Evolutionary conservation across 2,329 filamentous ascomycete species (phyloP).

Genomic region (Fusarium cyanostomum): DNA sequence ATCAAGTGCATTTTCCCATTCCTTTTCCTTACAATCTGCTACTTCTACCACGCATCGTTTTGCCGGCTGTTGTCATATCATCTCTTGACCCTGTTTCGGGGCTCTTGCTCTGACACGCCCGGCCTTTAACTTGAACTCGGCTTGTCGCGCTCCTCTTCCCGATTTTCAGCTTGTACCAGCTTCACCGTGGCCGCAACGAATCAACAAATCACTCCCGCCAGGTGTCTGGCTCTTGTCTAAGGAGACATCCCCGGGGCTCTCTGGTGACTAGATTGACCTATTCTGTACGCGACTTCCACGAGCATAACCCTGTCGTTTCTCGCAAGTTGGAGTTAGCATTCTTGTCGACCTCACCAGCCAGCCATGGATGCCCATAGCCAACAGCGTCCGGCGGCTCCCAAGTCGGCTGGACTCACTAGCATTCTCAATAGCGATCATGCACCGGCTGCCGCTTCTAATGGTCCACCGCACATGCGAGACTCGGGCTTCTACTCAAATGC

Average conservation of each 20-base stretch:
- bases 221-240: constrained; percentile 9
- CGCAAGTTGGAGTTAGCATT: constrained; percentile 7
- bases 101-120: constrained; percentile 35
- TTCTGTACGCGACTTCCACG: constrained; percentile 14
- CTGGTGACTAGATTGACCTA: constrained; percentile 12
- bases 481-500: constrained; percentile 57
- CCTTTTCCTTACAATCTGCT: constrained; percentile 17
- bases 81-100: constrained; percentile 6
- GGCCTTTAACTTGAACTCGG: constrained; percentile 6
- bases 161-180: constrained; percentile 3
- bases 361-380: constrained; percentile 44
- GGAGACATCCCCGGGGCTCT: constrained; percentile 5
- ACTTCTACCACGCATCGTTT: constrained; percentile 3
- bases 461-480: constrained; percentile 50
- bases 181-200: constrained; percentile 14
- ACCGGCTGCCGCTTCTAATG: constrained; percentile 38
- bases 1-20: constrained; percentile 29
- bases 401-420: constrained; percentile 51
- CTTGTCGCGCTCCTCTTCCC: constrained; percentile 22
- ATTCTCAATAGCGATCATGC: constrained; percentile 52
- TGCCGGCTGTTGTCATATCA: neutral
- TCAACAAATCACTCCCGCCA: constrained; percentile 5
- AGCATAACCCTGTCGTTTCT: neutral
- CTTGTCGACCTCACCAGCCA: constrained; percentile 20
- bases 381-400: constrained; percentile 43